These are phyloP conservation scores for Lepidium didymum DNA, from an alignment of 345 rosid genomes.

Conservation along the genomic window DNA sequence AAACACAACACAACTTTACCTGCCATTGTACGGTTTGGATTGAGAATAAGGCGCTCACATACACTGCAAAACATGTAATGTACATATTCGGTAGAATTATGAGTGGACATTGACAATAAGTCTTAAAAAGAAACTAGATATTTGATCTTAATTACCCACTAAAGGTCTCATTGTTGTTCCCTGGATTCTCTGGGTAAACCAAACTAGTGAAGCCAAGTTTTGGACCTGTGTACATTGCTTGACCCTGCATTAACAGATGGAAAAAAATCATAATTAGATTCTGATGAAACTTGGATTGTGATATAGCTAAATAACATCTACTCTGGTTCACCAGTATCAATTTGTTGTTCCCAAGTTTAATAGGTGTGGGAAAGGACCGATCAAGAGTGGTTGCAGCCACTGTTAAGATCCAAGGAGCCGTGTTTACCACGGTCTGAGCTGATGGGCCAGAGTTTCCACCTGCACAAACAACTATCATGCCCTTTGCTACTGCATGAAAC, in stretches of 20 bases:
- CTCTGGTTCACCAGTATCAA: slow-evolving; percentile 23
- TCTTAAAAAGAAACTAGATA: not conserved
- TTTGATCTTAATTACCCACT: not conserved
- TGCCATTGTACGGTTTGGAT: slow-evolving; percentile 1
- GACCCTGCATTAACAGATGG: slow-evolving; percentile 12
- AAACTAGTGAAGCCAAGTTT: slow-evolving; percentile 24
- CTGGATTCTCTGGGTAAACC: slow-evolving; percentile 33
- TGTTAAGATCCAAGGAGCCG: slow-evolving; percentile 45
- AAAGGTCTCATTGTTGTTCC: slow-evolving; percentile 9
- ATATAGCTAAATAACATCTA: not conserved
- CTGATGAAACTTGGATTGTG: not conserved
- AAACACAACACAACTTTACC: slow-evolving; percentile 37
- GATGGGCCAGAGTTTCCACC: slow-evolving; percentile 34
- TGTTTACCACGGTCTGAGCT: slow-evolving; percentile 35
- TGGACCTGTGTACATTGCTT: slow-evolving; percentile 26
- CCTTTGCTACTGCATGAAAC: slow-evolving; percentile 43
- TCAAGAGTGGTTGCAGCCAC: slow-evolving; percentile 45
- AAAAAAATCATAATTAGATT: not conserved
- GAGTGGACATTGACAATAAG: not conserved
- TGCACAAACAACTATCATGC: slow-evolving; percentile 28
- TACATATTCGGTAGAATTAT: not conserved
- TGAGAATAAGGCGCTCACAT: not conserved
- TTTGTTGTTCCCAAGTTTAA: slow-evolving; percentile 16
- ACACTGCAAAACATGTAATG: not conserved
- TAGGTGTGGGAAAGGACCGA: slow-evolving; percentile 33